Evolutionary conservation across 2,329 filamentous ascomycete genomes (phyloP), one percentile per base, ranked within the genome.

Genomic region (Penicillium sp.): DNA sequence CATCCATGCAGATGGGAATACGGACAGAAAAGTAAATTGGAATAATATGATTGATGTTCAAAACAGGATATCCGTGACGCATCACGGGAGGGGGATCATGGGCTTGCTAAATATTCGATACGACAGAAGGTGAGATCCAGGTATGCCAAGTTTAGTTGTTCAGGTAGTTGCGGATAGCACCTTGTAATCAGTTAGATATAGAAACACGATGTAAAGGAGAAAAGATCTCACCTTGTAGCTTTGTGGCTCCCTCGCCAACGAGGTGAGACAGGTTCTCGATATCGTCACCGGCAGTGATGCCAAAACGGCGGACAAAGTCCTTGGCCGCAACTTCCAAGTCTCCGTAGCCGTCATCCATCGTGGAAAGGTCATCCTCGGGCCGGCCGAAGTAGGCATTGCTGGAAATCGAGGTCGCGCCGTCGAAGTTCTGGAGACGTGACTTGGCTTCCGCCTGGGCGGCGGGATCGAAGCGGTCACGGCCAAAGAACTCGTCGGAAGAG

Each of bases 361-460:
- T 66, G 46, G 76, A 76, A 26, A 79, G 73, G 58, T 94, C 87
- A 20, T 90, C 86, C 65, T 98, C 93, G 2, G 89, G 85, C 42
- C 91, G 86, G 50, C 93, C 93, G 69, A 98, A 98, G 77, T 97
- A 98, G 45, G 89, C 89, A 69, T 97, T 98, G 48, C 88, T 95
- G 6, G 90, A 96, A 69, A 98, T 98, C 56, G 89, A 75, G 1
- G 84, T 85, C 9, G 93, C 90, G 36, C 93, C 89, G 70, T 97
- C 91, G 64, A 98, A 98, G 38, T 89, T 87, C 73, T 89, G 85
- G 44, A 98, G 79, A 32, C 93, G 82, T 20, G 78, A 77, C 75
- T 95, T 95, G 59, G 93, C 91, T 73, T 96, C 91, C 42, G 82
- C 77, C 65, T 93, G 86, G 7, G 85, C 81, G 45, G 77, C 77